A percentile compares a stretch with the other conserved stretches of the same genome.
phyloP scores from a whole-genome alignment of 108 stramenopile genomes.

The Cyclotella kingstonii region DNA sequence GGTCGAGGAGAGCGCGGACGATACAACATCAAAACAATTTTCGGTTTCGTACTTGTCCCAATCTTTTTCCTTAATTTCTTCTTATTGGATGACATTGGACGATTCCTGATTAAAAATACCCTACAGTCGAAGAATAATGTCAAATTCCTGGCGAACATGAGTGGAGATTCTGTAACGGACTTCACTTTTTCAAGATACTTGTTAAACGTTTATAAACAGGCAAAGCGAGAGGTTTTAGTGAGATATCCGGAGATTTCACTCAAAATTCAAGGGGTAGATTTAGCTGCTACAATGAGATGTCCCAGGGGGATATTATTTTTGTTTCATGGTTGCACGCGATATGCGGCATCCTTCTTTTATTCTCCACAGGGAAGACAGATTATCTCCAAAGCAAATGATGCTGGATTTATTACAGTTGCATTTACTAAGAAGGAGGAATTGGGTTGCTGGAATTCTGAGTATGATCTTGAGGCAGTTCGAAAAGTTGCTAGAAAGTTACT shows the following conservation, averaged over 20 bases:
- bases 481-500: constrained; percentile 30
- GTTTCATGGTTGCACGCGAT: constrained; percentile 41
- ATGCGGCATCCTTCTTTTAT: constrained; percentile 42
- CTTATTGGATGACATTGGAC: constrained; percentile 22
- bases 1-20: constrained; percentile 18
- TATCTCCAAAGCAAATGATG: constrained; percentile 6
- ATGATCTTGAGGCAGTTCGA: constrained; percentile 20
- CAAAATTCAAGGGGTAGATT: constrained; percentile 4
- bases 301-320: constrained; percentile 37
- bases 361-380: constrained; percentile 43
- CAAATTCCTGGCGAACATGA: background rate
- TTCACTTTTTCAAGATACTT: constrained; percentile 8
- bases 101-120: constrained; percentile 7
- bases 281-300: constrained; percentile 26
- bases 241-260: constrained; percentile 6
- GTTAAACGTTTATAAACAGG: constrained; percentile 16
- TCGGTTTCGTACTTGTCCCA: constrained; percentile 22
- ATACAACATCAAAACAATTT: constrained; percentile 17
- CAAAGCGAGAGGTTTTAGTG: constrained; percentile 26
- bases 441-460: constrained; percentile 26
- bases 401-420: constrained; percentile 25
- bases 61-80: constrained; percentile 26
- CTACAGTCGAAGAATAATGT: constrained; percentile 1
- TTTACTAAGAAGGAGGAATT: constrained; percentile 32
- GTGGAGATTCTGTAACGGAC: background rate